Evolutionary conservation across 2,329 filamentous ascomycete genomes (phyloP).

Genomic region (Blastomyces gilchristii): DNA sequence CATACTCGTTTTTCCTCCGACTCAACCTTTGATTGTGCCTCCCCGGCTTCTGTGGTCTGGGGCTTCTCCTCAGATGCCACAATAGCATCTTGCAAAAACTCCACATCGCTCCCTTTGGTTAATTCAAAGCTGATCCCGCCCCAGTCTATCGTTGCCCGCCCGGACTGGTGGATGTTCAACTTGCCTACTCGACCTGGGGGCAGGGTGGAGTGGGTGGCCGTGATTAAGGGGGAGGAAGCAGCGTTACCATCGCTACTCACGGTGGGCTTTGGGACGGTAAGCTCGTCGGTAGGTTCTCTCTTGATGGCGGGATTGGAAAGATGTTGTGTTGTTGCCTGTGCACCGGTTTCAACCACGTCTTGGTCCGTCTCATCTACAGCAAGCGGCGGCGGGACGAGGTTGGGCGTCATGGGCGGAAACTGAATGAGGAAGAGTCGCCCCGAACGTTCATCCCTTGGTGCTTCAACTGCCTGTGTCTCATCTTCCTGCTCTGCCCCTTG

Average conservation of each 20-base stretch:
- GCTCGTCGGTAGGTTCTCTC: not conserved
- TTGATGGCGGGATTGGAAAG: constrained; percentile 9
- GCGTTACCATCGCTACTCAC: constrained; percentile 11
- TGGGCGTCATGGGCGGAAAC: constrained; percentile 53
- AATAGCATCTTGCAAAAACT: constrained; percentile 52
- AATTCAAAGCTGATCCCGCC: constrained; percentile 51
- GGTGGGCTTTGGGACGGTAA: constrained; percentile 8
- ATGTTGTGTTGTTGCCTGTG: constrained; percentile 13
- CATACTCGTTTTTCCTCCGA: constrained; percentile 37
- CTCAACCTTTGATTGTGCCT: constrained; percentile 18
- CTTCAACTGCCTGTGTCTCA: constrained; percentile 19
- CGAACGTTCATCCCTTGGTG: constrained; percentile 33
- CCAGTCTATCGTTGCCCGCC: constrained; percentile 53
- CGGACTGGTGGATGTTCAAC: constrained; percentile 51
- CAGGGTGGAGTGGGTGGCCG: constrained; percentile 32
- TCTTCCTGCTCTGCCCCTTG: constrained; percentile 14
- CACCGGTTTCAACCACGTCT: constrained; percentile 16
- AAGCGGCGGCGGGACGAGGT: constrained; percentile 36
- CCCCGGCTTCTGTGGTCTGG: constrained; percentile 15
- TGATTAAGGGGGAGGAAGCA: constrained; percentile 27
- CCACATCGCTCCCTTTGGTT: constrained; percentile 45
- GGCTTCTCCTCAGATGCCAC: constrained; percentile 26
- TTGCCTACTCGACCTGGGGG: constrained; percentile 50
- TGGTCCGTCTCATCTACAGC: constrained; percentile 18
- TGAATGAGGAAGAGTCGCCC: constrained; percentile 54